Evolutionary conservation across 2,329 filamentous ascomycete species (phyloP), one percentile per base, ranked within the genome.

Genomic region (Fonsecaea multimorphosa): DNA sequence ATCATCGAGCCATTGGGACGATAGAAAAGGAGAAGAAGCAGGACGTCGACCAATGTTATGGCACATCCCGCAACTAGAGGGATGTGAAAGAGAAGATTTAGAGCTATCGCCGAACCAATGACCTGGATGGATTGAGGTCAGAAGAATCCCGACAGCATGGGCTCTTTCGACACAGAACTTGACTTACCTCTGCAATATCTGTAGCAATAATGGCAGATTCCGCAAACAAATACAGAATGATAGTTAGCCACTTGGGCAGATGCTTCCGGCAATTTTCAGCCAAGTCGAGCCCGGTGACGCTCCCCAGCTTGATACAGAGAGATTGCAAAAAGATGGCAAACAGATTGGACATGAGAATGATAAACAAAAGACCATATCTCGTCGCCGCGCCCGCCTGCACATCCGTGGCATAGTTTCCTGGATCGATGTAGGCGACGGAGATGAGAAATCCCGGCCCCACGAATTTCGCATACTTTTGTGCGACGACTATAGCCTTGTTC

Each of bases 121-220:
- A 86, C 84, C 82, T 82, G 68, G n/a, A 51, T 19, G 32, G 66
- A 38, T 29, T 9, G 19, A 58, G 31, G 38, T 66, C 24, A 51
- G 22, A 27, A 5, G 16, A 14, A 7, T 32, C 24, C 8, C 44
- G 11, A 29, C 22, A 36, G 57, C 11, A 31, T 27, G 8, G 38
- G 19, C 8, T 16, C 31, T n/a, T 32, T 49, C 44, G 22, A 7
- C 11, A 3, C 16, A 27, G 44, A 49, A 36, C 2, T 8, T 38
- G 49, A n/a, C 77, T 69, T 72, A 85, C 85, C 77, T 91, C 88
- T 63, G 88, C 88, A 69, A 91, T 86, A 74, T 91, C 89, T 0
- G 89, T 91, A 0, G 89, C 89, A 60, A 91, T 87, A 64, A 91
- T 91, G 66, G 89, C 88, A 3, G 83, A 78, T 75, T 91, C 89